These are phyloP conservation scores for Penicillium chermesinum DNA, from an alignment of 495 filamentous ascomycete species.

Conservation along the genomic window DNA sequence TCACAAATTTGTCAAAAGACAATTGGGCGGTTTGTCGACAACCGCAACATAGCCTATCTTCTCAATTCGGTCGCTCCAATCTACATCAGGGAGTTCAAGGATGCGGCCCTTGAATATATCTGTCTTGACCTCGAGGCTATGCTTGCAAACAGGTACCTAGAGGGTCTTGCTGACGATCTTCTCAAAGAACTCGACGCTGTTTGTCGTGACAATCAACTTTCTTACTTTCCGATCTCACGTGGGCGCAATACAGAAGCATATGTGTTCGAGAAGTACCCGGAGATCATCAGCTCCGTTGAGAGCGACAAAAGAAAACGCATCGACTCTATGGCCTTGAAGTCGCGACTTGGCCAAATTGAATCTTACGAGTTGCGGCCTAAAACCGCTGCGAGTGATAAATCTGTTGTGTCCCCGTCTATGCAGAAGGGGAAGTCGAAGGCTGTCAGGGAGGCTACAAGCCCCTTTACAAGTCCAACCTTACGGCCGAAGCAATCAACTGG, in stretches of 20 bases:
- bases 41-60: slow-evolving; percentile 78
- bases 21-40: slow-evolving; percentile 78
- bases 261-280: slow-evolving; percentile 67
- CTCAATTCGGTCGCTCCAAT: slow-evolving; percentile 80
- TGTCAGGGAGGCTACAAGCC: slow-evolving; percentile 41
- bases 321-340: slow-evolving; percentile 55
- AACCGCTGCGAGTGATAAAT: slow-evolving; percentile 46
- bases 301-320: slow-evolving; percentile 52
- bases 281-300: slow-evolving; percentile 49
- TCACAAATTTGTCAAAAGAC: slow-evolving; percentile 84
- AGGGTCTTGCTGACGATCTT: slow-evolving; percentile 81
- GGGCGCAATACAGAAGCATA: slow-evolving; percentile 66
- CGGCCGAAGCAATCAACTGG: slow-evolving; percentile 56
- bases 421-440: slow-evolving; percentile 49
- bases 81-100: slow-evolving; percentile 78
- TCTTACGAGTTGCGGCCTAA: slow-evolving; percentile 39
- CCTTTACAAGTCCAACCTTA: slow-evolving; percentile 52
- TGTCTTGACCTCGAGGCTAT: slow-evolving; percentile 85
- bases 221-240: slow-evolving; percentile 66
- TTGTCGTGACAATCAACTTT: slow-evolving; percentile 75
- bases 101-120: slow-evolving; percentile 83
- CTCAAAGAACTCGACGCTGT: slow-evolving; percentile 70
- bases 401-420: slow-evolving; percentile 45
- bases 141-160: slow-evolving; percentile 80
- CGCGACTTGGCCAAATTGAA: slow-evolving; percentile 56